Conservation (phyloP, 805 yeast species). For the Suhomyces emberorum region DNA sequence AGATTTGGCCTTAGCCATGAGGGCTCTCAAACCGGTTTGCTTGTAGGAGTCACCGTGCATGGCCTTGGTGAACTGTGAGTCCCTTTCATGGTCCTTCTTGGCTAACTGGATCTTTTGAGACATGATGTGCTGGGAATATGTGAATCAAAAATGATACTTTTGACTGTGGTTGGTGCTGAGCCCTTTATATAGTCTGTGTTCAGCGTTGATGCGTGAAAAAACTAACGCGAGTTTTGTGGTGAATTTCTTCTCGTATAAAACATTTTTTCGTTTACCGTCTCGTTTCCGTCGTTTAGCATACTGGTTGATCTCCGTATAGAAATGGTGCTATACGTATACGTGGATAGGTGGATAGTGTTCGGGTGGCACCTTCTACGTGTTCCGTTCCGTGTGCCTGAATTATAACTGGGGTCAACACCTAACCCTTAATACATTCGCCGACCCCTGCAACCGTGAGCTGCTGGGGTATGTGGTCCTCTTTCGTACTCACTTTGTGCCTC, state of each 20-base stretch:
- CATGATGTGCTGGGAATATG: constrained; percentile 9
- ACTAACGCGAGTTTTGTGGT: too few relatives aligned
- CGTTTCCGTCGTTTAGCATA: constrained; percentile 6
- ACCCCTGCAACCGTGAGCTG: too few relatives aligned
- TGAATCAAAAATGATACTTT: constrained; percentile 8
- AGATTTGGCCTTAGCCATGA: constrained; percentile 68
- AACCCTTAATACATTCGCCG: too few relatives aligned
- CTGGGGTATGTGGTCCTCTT: too few relatives aligned
- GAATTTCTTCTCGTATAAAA: too few relatives aligned
- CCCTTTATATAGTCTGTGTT: constrained; percentile 5
- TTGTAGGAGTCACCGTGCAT: constrained; percentile 77
- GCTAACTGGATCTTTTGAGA: constrained; percentile 21
- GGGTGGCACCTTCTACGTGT: too few relatives aligned
- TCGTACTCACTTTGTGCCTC: too few relatives aligned
- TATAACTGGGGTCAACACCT: too few relatives aligned
- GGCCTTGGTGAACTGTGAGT: constrained; percentile 74
- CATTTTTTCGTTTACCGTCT: background rate
- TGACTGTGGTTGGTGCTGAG: constrained; percentile 3
- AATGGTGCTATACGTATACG: too few relatives aligned
- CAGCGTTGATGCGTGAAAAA: background rate
- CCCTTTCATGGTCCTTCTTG: constrained; percentile 53
- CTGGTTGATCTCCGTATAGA: too few relatives aligned
- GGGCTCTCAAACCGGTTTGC: constrained; percentile 71
- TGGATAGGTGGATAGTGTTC: too few relatives aligned
- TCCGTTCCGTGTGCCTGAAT: too few relatives aligned